These are phyloP conservation scores for Aspergillus heteromorphus DNA, from an alignment of 495 filamentous ascomycete genomes.

Conservation along the genomic window DNA sequence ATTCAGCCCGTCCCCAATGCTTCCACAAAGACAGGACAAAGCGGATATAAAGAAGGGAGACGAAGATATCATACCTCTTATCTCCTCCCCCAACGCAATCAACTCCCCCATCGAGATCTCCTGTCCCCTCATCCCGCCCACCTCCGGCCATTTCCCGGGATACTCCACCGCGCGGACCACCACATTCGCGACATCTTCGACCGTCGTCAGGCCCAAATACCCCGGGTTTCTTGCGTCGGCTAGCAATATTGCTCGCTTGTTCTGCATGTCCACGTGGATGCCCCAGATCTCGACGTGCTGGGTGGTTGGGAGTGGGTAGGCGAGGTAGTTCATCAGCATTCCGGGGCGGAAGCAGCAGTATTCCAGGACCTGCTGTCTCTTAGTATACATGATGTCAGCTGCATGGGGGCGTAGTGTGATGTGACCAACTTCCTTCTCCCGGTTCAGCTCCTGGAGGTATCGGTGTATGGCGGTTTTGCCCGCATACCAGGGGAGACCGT, in stretches of 20 bases:
- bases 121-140: slow-evolving; percentile 48
- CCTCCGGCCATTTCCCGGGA: slow-evolving; percentile 51
- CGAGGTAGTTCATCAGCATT: slow-evolving; percentile 49
- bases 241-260: slow-evolving; percentile 43
- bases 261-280: slow-evolving; percentile 40
- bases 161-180: slow-evolving; percentile 48
- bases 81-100: slow-evolving; percentile 39
- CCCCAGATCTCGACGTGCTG: slow-evolving; percentile 43
- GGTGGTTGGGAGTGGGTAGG: slow-evolving; percentile 43
- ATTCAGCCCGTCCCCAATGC: no score
- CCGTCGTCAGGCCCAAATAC: slow-evolving; percentile 42
- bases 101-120: slow-evolving; percentile 35
- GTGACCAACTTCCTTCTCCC: slow-evolving; percentile 35
- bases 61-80: slow-evolving; percentile 48
- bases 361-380: slow-evolving; percentile 39
- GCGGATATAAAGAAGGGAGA: no score
- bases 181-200: slow-evolving; percentile 39
- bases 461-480: slow-evolving; percentile 43
- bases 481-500: slow-evolving; percentile 37
- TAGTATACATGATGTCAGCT: no score
- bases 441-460: slow-evolving; percentile 49
- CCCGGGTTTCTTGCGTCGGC: slow-evolving; percentile 37
- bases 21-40: no score
- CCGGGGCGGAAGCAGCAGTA: slow-evolving; percentile 55
- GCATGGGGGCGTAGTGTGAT: no score